phyloP scores from a whole-genome alignment of 2,329 filamentous ascomycete species.

The Raffaelea ambrosiae region DNA sequence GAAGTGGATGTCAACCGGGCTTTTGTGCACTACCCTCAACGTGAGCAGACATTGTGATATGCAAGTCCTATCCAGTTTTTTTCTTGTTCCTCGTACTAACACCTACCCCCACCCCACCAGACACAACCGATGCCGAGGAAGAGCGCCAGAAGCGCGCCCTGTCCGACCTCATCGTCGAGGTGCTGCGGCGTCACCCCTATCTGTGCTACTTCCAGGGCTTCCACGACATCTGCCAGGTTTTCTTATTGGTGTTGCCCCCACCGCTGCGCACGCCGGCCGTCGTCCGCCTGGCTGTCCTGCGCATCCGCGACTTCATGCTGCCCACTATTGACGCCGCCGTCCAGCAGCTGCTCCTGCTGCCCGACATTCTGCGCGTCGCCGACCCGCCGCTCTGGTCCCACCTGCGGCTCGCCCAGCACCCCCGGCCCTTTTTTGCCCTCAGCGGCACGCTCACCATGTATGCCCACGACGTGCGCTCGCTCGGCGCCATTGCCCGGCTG shows the following conservation, averaged over 20 bases:
- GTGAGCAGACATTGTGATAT: constrained; percentile 36
- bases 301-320: constrained; percentile 97
- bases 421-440: constrained; percentile 75
- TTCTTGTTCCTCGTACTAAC: too few relatives aligned
- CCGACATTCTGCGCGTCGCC: constrained; percentile 64
- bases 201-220: constrained; percentile 98
- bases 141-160: constrained; percentile 65
- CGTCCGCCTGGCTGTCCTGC: constrained; percentile 74
- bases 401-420: constrained; percentile 57
- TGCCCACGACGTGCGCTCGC: constrained; percentile 88
- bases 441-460: constrained; percentile 94
- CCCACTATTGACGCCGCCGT: constrained; percentile 75
- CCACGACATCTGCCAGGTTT: constrained; percentile 95
- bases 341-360: constrained; percentile 78
- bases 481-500: constrained; percentile 77
- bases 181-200: constrained; percentile 72
- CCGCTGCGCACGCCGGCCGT: constrained; percentile 53
- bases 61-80: not conserved
- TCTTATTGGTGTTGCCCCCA: constrained; percentile 73
- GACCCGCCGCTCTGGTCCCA: constrained; percentile 67
- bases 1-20: constrained; percentile 86
- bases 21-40: constrained; percentile 91
- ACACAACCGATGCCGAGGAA: constrained; percentile 61
- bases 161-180: constrained; percentile 68
- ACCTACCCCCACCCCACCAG: constrained; percentile 27